Conservation (phyloP, 2,329 filamentous ascomycete species). For the Apiospora koreana region DNA sequence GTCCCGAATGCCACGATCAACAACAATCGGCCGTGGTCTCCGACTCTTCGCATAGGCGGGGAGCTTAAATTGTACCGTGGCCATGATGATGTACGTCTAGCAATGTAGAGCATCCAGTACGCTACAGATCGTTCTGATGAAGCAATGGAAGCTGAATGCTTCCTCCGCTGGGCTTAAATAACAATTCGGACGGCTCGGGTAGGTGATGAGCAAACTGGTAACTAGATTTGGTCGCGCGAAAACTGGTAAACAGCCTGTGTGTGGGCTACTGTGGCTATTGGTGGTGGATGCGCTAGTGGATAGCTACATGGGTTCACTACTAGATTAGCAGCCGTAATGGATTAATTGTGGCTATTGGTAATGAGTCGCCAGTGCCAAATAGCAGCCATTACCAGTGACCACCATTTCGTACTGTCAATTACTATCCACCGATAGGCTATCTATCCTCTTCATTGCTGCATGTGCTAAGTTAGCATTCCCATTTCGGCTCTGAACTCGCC, state of each 20-base stretch:
- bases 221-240: background rate
- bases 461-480: background rate
- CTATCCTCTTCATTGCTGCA: background rate
- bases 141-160: background rate
- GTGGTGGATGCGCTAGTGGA: background rate
- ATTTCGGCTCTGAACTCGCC: background rate
- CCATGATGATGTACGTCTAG: background rate
- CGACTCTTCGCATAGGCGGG: background rate
- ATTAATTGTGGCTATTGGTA: background rate
- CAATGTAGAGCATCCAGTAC: background rate
- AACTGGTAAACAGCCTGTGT: background rate
- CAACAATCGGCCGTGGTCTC: background rate
- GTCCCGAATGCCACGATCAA: background rate
- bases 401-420: background rate
- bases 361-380: background rate
- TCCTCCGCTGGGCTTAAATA: background rate
- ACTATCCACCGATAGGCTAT: background rate
- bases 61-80: background rate
- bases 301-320: background rate
- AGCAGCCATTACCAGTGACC: background rate
- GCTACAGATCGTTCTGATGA: background rate
- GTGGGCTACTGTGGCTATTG: background rate
- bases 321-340: too few relatives aligned
- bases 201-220: background rate
- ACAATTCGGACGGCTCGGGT: background rate